These are phyloP conservation scores for Fusarium nisikadoi DNA, from an alignment of 2,329 filamentous ascomycete genomes.

Conservation along the genomic window DNA sequence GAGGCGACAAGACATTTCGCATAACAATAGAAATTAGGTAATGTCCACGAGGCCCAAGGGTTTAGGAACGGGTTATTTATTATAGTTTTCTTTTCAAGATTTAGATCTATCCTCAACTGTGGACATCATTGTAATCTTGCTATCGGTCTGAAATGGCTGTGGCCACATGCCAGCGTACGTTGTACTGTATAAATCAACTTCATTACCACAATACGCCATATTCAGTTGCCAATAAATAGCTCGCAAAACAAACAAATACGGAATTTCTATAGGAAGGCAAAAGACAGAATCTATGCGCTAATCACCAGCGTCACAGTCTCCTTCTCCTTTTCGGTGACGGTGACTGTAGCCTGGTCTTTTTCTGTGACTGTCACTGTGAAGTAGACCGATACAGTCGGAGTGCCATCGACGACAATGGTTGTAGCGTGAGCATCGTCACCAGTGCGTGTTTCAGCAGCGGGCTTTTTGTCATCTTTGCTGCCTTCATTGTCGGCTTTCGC, in stretches of 20 bases:
- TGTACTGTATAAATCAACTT: conserved; percentile 20
- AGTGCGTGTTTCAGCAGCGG: conserved; percentile 11
- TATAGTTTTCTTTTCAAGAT: background rate
- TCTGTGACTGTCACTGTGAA: conserved; percentile 53
- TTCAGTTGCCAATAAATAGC: background rate
- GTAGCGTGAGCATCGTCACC: conserved; percentile 30
- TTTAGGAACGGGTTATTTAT: background rate
- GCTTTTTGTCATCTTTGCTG: conserved; percentile 17
- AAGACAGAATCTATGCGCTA: conserved; percentile 33
- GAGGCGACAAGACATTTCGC: background rate
- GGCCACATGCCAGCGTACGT: background rate
- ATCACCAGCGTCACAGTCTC: conserved; percentile 49
- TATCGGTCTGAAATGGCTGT: background rate
- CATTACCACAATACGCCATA: conserved; percentile 35
- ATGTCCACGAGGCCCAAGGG: background rate
- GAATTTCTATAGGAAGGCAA: background rate
- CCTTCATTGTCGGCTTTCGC: conserved; percentile 10
- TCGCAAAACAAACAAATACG: background rate
- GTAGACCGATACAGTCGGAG: conserved; percentile 51
- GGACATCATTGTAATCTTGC: background rate
- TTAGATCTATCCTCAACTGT: background rate
- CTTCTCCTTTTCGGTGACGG: conserved; percentile 48
- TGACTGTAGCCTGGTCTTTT: conserved; percentile 46
- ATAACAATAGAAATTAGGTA: background rate
- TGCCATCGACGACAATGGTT: conserved; percentile 46